phyloP scores from a whole-genome alignment of 176 grass and related monocot genomes.

The Aegilops sharonensis region DNA sequence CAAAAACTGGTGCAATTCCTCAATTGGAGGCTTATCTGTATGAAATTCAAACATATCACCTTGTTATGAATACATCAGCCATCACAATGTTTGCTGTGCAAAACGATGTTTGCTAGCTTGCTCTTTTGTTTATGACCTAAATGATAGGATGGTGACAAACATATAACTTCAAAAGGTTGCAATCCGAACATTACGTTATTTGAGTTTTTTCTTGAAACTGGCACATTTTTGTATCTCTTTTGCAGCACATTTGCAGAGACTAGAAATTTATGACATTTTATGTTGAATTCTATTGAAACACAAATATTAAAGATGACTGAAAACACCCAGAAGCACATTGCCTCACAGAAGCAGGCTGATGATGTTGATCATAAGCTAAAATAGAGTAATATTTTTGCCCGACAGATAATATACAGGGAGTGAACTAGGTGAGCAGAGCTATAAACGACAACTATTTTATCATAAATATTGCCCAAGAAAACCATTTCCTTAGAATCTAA shows the following conservation, averaged over 20 bases:
- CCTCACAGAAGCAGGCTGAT: not conserved
- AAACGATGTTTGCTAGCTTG: not conserved
- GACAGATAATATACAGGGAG: not conserved
- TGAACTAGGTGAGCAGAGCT: not conserved
- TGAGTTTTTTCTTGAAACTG: not conserved
- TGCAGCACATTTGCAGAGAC: not conserved
- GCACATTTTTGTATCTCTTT: not conserved
- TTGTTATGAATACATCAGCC: not conserved
- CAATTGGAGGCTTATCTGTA: constrained; percentile 88
- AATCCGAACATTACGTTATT: not conserved
- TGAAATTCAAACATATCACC: constrained; percentile 27
- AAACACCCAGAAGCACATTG: not conserved
- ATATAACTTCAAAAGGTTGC: not conserved
- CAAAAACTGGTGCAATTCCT: constrained; percentile 93
- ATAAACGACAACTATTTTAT: not conserved
- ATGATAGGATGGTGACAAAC: not conserved
- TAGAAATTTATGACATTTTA: not conserved
- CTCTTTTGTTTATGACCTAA: not conserved
- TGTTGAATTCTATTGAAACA: not conserved
- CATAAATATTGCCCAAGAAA: not conserved
- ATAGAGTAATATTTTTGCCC: not conserved
- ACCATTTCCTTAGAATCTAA: constrained; percentile 4
- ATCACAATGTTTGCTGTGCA: not conserved
- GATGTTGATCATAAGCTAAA: not conserved
- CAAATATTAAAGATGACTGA: not conserved